Evolutionary conservation across 768 basidiomycete species (phyloP), one percentile per base, ranked within the genome.

Genomic region (Naganishia kalamii): DNA sequence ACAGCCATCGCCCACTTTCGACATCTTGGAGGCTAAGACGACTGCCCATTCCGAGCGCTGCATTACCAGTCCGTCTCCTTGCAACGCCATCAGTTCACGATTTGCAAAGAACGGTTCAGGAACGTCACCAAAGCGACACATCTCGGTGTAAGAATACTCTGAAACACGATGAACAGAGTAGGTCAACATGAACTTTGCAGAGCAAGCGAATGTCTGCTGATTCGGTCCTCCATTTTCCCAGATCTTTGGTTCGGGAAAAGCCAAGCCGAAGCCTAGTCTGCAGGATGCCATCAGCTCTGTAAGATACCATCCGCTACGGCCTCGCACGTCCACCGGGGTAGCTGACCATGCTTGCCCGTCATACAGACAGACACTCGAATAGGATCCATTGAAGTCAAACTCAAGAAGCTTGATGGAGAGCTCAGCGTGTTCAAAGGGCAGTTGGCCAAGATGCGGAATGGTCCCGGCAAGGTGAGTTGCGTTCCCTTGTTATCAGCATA

Each of bases 401-500:
- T 99, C 71, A 88, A 88, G 81, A 99, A 98, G 78, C 84, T 99
- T 30, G 93, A 98, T 73, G 93, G 87, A 5, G 96, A 99, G 75
- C 84, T 99, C 21, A 82, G 81, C 51, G 83, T 89, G 41, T 97
- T 96, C 81, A 92, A 92, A 78, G 91, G 93, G 62, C 96, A 98
- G 80, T 90, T 99, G 89, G 84, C 86, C 71, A 94, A 91, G 79
- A 82, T 99, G 75, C 83, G 91, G 25, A 88, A 87, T 70, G 96
- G 96, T 0, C 92, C 96, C 27, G 94, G 94, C 59, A 99, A 96
- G 85, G 93, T 93, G 70, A 54, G 80, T 70, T 3, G 33, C 29
- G 4, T n/a, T 37, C 3, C 62, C 13, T n/a, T n/a, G n/a, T n/a
- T n/a, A n/a, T n/a, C n/a, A n/a, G n/a, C n/a, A n/a, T n/a, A n/a